A percentile compares a stretch with the other conserved stretches of the same genome.
These are phyloP conservation scores for Biscogniauxia mediterranea DNA, from an alignment of 2,329 filamentous ascomycete species.

Conservation along the genomic window DNA sequence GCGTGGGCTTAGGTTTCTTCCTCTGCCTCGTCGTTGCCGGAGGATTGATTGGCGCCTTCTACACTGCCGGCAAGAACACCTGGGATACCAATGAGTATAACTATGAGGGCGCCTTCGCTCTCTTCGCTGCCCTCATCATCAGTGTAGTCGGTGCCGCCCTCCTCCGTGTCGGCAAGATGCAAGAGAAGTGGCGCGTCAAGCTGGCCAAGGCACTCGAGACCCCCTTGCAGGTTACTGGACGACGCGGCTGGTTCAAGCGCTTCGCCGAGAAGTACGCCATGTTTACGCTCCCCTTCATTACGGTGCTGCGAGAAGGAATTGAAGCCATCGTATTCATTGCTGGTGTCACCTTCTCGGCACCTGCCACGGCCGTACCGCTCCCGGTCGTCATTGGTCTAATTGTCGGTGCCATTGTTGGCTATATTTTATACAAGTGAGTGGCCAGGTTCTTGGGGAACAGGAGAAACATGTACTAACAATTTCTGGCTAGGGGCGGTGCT, in stretches of 20 bases:
- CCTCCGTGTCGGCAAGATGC: constrained; percentile 77
- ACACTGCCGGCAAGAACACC: constrained; percentile 63
- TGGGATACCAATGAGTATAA: constrained; percentile 71
- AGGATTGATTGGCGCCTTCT: constrained; percentile 71
- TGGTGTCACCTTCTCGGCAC: constrained; percentile 74
- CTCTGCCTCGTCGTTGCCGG: constrained; percentile 65
- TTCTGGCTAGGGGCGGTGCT: constrained; percentile 53
- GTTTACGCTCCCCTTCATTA: constrained; percentile 84
- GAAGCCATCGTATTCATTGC: constrained; percentile 86
- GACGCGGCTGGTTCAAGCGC: constrained; percentile 51
- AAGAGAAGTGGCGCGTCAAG: constrained; percentile 86
- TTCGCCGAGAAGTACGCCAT: constrained; percentile 78
- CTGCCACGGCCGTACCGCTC: constrained; percentile 74
- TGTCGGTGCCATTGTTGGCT: constrained; percentile 67
- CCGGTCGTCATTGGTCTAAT: constrained; percentile 70
- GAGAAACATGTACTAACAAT: constrained; percentile 5
- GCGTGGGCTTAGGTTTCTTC: constrained; percentile 59
- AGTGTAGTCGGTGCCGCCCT: constrained; percentile 77
- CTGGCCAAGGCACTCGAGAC: constrained; percentile 66
- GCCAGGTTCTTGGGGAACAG: background rate
- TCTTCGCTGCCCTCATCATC: constrained; percentile 78
- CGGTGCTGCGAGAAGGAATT: constrained; percentile 80
- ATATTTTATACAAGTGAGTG: constrained; percentile 72
- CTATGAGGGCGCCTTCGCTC: constrained; percentile 77
- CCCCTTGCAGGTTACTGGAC: constrained; percentile 42